Base-by-base conservation (phyloP, 768 basidiomycete genomes). In the Kwoniella heveanensis region DNA sequence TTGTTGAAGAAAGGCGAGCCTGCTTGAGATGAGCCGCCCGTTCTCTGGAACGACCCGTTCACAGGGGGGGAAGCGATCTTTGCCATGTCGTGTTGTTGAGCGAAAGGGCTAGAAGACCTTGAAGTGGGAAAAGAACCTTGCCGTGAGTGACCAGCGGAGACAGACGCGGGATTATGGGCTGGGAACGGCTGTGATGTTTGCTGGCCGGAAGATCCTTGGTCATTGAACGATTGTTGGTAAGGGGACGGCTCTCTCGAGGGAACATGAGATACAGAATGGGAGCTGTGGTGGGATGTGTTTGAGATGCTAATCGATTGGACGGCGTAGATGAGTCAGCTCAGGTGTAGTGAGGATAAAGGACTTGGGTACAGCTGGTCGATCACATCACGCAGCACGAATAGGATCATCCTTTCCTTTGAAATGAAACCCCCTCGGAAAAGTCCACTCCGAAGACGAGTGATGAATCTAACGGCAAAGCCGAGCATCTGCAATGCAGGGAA, bases 1-100 rank as follows among this genome's bases (percentile, higher is more conserved):
- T 76, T 76, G 36, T 68, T 67, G 37, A 70, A 50, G 66, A 67
- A 71, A 10, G 68, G 64, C 19, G 70, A 69, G 36, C 53, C 57
- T 50, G 26, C 46, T 32, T 49, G 56, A 51, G 64, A 54, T 19
- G 58, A 48, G 13, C 63, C 52, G 47, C 51, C 47, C 27, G 64
- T 25, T 49, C 46, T 48, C 19, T 52, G 60, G 56, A 57, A 69
- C 47, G 30, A 47, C 30, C 49, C 27, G 48, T 48, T 50, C 36
- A 36, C 32, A 15, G 64, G 62, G 30, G 68, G 70, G 10, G 67
- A 69, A 19, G 44, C 46, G n/a, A 54, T 55, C 22, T 62, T 50
- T 22, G 19, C n/a, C 54, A 65, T 60, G 24, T 60, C 54, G 8
- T 59, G 48, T 22, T 48, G 57, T 37, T 60, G 58, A 27, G 63